These are phyloP conservation scores for Metschnikowia anglica DNA, from an alignment of 805 yeast species.

Conservation along the genomic window DNA sequence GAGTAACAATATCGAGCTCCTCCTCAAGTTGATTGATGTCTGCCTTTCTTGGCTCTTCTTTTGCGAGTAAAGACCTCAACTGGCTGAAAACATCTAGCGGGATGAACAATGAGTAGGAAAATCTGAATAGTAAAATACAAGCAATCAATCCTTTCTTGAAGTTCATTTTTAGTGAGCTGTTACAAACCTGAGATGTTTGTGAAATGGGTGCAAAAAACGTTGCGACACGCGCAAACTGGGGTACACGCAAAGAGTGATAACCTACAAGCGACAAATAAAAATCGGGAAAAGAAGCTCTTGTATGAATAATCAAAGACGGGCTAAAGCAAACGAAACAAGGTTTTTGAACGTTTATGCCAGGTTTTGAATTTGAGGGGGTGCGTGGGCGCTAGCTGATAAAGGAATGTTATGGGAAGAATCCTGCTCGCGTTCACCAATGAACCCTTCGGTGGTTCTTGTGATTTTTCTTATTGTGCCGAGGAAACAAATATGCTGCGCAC, in stretches of 20 bases:
- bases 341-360: too few species aligned
- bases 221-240: neutral
- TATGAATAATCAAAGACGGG: neutral
- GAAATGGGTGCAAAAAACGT: constrained; percentile 6
- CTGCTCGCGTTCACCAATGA: too few species aligned
- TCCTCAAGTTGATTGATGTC: neutral
- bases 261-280: neutral
- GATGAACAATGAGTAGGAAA: neutral
- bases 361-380: too few species aligned
- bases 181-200: neutral
- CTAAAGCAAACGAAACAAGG: neutral
- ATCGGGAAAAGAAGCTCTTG: neutral
- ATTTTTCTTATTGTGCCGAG: too few species aligned
- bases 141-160: constrained; percentile 1
- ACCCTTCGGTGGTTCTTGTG: too few species aligned
- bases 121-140: neutral
- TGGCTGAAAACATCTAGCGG: neutral
- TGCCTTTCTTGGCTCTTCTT: neutral
- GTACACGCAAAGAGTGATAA: too few species aligned
- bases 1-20: neutral
- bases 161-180: neutral
- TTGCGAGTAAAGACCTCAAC: neutral
- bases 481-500: too few species aligned
- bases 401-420: too few species aligned
- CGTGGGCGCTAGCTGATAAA: too few species aligned